Conservation (phyloP, 2,329 filamentous ascomycete species). For the Emergomyces pasteurianus region DNA sequence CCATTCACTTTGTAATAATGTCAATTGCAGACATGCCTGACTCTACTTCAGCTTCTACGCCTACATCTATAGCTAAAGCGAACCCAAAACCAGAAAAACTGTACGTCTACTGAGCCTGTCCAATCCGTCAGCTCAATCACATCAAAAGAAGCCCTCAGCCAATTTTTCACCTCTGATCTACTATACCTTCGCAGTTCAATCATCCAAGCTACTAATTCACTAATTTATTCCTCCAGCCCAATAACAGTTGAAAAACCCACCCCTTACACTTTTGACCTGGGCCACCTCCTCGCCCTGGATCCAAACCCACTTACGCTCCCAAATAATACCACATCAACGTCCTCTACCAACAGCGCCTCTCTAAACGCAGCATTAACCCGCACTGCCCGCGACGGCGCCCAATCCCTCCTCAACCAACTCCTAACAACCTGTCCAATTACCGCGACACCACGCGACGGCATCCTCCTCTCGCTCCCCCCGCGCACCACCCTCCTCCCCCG, state of each 20-base stretch:
- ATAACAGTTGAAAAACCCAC: slow-evolving; percentile 68
- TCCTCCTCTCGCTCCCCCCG: slow-evolving; percentile 66
- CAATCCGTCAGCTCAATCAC: background rate
- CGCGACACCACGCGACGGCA: slow-evolving; percentile 50
- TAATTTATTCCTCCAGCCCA: slow-evolving; percentile 24
- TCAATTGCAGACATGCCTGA: slow-evolving; percentile 18
- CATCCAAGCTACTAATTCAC: slow-evolving; percentile 9
- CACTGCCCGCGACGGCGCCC: slow-evolving; percentile 77
- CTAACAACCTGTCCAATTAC: slow-evolving; percentile 74
- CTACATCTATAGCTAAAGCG: slow-evolving; percentile 6
- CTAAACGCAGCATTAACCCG: slow-evolving; percentile 58
- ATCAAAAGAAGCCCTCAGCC: background rate
- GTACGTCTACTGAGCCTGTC: slow-evolving; percentile 18
- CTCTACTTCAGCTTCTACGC: slow-evolving; percentile 8
- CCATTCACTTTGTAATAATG: slow-evolving; percentile 14
- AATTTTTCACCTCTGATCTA: background rate
- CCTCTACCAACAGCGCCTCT: slow-evolving; percentile 21
- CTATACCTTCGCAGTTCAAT: background rate
- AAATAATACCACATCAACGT: slow-evolving; percentile 17
- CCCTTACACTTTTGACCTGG: slow-evolving; percentile 85
- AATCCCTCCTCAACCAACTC: slow-evolving; percentile 87
- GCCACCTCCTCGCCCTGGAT: slow-evolving; percentile 75
- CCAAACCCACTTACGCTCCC: slow-evolving; percentile 62
- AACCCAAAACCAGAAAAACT: slow-evolving; percentile 28
- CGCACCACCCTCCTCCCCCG: slow-evolving; percentile 63